Evolutionary conservation across 345 rosid genomes (phyloP).

Genomic region (Populus deltoides): DNA sequence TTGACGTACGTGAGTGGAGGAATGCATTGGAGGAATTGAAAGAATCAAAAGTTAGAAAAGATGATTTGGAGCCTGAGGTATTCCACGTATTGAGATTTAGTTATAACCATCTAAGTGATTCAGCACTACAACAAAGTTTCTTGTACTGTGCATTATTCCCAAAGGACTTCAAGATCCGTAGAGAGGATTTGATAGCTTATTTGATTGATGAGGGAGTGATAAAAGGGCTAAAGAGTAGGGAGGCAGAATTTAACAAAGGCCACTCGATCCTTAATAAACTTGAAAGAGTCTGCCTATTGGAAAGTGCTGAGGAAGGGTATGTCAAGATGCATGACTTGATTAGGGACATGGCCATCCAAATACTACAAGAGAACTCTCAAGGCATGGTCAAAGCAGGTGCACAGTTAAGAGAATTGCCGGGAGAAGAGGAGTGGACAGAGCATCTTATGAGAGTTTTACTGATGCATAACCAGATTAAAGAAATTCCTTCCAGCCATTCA

Average conservation of each 20-base stretch:
- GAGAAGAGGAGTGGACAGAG: slow-evolving; percentile 15
- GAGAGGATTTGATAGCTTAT: no score
- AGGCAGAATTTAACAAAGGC: no score
- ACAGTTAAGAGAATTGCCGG: background rate
- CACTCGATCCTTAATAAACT: no score
- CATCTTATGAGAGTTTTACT: slow-evolving; percentile 8
- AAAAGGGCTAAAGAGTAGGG: no score
- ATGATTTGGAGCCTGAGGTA: no score
- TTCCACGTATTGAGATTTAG: background rate
- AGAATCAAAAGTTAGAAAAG: no score
- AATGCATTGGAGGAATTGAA: no score
- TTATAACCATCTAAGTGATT: background rate
- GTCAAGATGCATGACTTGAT: background rate
- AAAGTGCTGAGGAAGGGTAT: background rate
- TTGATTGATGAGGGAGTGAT: no score
- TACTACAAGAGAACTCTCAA: background rate
- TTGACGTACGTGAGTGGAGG: rapidly evolving
- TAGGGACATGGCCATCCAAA: slow-evolving; percentile 20
- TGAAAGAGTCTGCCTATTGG: no score
- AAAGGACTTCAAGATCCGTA: rapidly evolving
- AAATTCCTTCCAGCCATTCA: background rate
- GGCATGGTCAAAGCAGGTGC: background rate
- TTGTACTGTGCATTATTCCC: no score
- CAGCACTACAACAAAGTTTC: no score
- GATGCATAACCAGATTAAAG: background rate